phyloP scores from a whole-genome alignment of 495 filamentous ascomycete species.

The Thermothielavioides terrestris region DNA sequence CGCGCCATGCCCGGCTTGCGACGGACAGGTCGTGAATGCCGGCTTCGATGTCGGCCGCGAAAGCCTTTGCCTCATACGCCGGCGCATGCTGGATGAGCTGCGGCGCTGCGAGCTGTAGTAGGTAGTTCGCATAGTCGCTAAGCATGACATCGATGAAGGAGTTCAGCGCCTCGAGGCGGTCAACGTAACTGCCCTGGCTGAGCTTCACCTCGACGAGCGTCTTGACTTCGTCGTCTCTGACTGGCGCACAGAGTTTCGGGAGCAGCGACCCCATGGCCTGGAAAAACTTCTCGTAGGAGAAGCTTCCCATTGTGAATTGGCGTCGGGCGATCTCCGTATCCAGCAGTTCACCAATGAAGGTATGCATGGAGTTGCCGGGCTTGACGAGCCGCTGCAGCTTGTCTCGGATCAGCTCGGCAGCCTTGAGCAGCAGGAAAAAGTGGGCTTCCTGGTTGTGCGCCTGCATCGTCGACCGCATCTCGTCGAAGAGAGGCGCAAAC shows the following conservation, averaged over 20 bases:
- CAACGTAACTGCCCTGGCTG: conserved; percentile 65
- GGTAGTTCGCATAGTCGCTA: conserved; percentile 93
- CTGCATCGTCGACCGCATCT: conserved; percentile 68
- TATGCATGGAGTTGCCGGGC: conserved; percentile 71
- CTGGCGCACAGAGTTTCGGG: conserved; percentile 90
- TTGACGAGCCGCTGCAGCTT: conserved; percentile 77
- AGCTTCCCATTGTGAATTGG: conserved; percentile 71
- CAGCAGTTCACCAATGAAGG: conserved; percentile 73
- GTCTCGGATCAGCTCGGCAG: conserved; percentile 75
- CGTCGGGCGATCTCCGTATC: conserved; percentile 68
- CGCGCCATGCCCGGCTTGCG: conserved; percentile 64
- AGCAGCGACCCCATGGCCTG: conserved; percentile 77
- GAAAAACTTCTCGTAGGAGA: conserved; percentile 93
- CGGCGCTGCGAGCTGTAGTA: conserved; percentile 72
- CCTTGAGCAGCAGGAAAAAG: conserved; percentile 63
- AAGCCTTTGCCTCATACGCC: conserved; percentile 71
- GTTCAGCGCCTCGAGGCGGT: conserved; percentile 73
- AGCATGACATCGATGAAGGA: conserved; percentile 82
- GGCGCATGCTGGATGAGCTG: conserved; percentile 72
- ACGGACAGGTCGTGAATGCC: conserved; percentile 50
- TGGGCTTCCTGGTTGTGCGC: conserved; percentile 55
- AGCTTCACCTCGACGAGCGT: conserved; percentile 63
- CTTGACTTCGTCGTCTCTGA: conserved; percentile 77
- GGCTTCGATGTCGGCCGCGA: conserved; percentile 59
- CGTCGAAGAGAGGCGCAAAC: conserved; percentile 60